Base-by-base conservation (phyloP, 805 yeast species). In the Ascoidea tarda region DNA sequence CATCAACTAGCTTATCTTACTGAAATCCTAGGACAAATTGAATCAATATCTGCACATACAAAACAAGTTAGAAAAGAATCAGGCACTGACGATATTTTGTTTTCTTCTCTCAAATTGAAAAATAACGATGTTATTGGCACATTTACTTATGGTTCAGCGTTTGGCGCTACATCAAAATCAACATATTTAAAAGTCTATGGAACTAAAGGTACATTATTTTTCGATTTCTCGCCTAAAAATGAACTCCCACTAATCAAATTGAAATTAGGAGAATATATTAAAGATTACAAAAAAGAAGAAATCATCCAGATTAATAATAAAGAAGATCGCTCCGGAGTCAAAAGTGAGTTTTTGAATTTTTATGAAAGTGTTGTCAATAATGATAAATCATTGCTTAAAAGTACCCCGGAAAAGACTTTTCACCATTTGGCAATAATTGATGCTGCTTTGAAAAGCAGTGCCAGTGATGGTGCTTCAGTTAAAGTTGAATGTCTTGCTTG, bases 391-490 rank as follows among this genome's bases (percentile, higher is more conserved):
- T 57, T 77, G 52, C 67, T 83, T 51, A 69, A 63, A 46, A 77
- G 78, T 47, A 74, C 81, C n/a, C 95, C 96, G 32, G 83, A 78
- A 57, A 76, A 72, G 56, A 88, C 95, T 5, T 90, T 85, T 81
- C 96, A 90, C 67, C 98, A 91, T 67, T 78, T 90, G 66, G 96
- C 96, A 5, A 77, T 87, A 59, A 79, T 91, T 54, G 96, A 79
- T 53, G 98, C 96, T 32, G 85, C 87, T 55, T 68, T 91, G 45
- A 82, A 84, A 58, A 82, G 93, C 54, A 78, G 87, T 46, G 59
- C 69, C 16, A 66, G 73, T 42, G 69, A 74, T 53, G 87, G 86
- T 60, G 65, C 67, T 51, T 64, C 73, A 49, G 77, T 79, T 33
- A 66, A 63, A 51, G 77, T 81, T 42, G 78, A 21, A 21, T 21